Evolutionary conservation across 495 filamentous ascomycete species (phyloP), one percentile per base, ranked within the genome.

Genomic region (Aspergillus diversus): DNA sequence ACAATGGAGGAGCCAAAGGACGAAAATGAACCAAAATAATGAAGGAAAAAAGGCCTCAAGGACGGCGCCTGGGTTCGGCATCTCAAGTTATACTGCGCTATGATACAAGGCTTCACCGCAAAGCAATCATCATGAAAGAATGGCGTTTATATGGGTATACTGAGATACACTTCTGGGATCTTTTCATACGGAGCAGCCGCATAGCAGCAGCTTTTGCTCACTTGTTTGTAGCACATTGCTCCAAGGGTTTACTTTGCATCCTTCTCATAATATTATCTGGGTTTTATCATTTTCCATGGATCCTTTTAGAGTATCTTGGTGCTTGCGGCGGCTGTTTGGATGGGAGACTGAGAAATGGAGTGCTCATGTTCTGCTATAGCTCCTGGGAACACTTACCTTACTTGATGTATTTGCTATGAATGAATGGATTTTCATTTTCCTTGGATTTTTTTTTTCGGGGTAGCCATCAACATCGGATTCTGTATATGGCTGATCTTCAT

Each of bases 111-210:
- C 51, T 61, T 63, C 32, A 60, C 32, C 31, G 57, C 53, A 42
- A n/a, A 51, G 47, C 46, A 57, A 21, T 33, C 53, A 59, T 60
- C 56, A 50, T 62, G 32, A 47, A 48, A 42, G 64, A 57, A 27
- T 16, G 64, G 64, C 57, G 64, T 66, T 66, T 46, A 60, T 61
- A 57, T 53, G 50, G 55, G 59, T 66, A 63, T 60, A 60, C 47
- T 60, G 55, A 63, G 55, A 67, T 60, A 54, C 51, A 50, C 60
- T 62, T 60, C 48, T 68, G 58, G 60, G n/a, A 61, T 55, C 55
- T 35, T 61, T 37, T 37, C 48, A 58, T 49, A 17, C 43, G 17
- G 53, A 34, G n/a, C 33, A 37, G 33, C 37, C 33, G 33, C 60
- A 63, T 33, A 32, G 33, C 13, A 42, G 61, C 52, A 55, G 13